Base-by-base conservation (phyloP, 257 asterid species). In the Petunia secreta region DNA sequence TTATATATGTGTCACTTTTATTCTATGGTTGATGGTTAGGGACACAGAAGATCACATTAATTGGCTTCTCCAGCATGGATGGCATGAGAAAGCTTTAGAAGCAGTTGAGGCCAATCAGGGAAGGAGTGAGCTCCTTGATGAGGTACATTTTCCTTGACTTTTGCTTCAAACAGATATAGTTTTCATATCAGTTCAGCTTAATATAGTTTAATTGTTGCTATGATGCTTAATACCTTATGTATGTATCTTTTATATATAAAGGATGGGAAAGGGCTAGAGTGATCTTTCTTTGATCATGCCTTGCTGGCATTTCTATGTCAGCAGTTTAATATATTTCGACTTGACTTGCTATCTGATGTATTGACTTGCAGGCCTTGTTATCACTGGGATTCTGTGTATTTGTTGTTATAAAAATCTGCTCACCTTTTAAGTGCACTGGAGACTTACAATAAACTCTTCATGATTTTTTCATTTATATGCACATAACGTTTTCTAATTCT, bases 31-130 rank as follows among this genome's bases (percentile, higher is more conserved):
- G 82, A 54, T 82, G 84, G 82, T 80, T 82, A 96, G 99, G 98
- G 99, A 96, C 88, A 75, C 96, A 81, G 99, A 96, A 89, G 99
- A 94, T 87, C 99, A 96, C 90, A 94, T 96, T 80, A 75, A 97
- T 77, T 96, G 99, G 98, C 99, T 96, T 87, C 97, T 96, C 81
- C 93, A 94, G 87, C 99, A 92, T 83, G 98, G 97, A 68, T 84
- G 90, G 83, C 98, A 96, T 86, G 98, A 92, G 87, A 91, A 94
- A 86, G 99, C 99, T 80, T 89, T 96, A 91, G 98, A 86, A 81
- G 99, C 96, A 55, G 99, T 96, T 82, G 99, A 96, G 91, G 97
- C 97, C 80, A 94, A 98, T 83, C 91, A 92, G 82, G 98, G 94
- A 74, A 91, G 94, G 64, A 96, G 97, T 87, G 99, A 96, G 89